Conservation (phyloP, 2,329 filamentous ascomycete species). For the Bipolaris cookei region DNA sequence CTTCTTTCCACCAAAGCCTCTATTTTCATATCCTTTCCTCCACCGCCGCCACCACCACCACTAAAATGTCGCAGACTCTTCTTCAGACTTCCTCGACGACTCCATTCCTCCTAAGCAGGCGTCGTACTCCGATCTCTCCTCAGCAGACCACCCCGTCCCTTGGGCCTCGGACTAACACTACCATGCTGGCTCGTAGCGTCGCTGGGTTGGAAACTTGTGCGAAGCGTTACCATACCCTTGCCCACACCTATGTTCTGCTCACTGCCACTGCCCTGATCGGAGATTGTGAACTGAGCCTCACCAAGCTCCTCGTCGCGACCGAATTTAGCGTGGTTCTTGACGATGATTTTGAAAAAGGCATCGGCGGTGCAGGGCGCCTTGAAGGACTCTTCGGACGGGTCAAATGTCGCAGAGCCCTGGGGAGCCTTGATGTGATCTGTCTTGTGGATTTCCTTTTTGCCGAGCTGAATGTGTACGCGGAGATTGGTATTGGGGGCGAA, state of each 20-base stretch:
- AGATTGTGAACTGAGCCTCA: conserved; percentile 88
- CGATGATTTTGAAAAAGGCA: conserved; percentile 82
- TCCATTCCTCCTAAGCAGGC: conserved; percentile 12
- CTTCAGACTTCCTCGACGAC: neutral
- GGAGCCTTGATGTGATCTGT: conserved; percentile 86
- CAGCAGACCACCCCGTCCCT: conserved; percentile 54
- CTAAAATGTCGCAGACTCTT: neutral
- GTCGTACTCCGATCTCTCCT: conserved; percentile 39
- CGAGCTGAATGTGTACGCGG: conserved; percentile 75
- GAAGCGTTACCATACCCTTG: conserved; percentile 72
- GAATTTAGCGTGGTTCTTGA: conserved; percentile 85
- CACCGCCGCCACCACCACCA: neutral
- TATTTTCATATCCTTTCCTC: neutral
- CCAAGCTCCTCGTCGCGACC: conserved; percentile 83
- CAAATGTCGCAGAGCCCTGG: conserved; percentile 62
- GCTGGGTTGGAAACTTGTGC: conserved; percentile 70
- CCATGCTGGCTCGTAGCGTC: conserved; percentile 48
- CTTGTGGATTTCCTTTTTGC: conserved; percentile 80
- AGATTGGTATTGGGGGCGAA: conserved; percentile 79
- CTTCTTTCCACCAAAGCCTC: neutral
- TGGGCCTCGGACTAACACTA: conserved; percentile 36
- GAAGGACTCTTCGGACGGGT: conserved; percentile 68
- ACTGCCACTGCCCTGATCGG: conserved; percentile 70
- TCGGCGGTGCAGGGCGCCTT: conserved; percentile 80
- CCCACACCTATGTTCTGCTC: conserved; percentile 80